Base-by-base conservation (phyloP, 345 rosid species). In the Hypericum perforatum region DNA sequence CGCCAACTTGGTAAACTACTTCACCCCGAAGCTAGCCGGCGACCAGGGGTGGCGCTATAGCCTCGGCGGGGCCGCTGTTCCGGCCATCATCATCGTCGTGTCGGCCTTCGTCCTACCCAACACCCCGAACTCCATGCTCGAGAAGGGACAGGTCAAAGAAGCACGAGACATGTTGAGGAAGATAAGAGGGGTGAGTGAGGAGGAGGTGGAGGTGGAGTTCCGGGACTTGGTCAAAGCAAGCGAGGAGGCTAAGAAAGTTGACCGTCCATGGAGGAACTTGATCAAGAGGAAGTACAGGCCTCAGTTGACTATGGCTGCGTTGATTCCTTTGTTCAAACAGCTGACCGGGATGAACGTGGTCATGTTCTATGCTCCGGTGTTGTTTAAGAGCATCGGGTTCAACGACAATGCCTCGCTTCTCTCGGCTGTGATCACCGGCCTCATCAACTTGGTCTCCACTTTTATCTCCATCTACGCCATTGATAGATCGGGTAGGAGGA, bases 301-400 rank as follows among this genome's bases (percentile, higher is more conserved):
- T 3, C 82, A 63, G 7, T 65, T 74, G 7, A 61, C 71, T 6
- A 77, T 77, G 0, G 72, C 66, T n/a, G 55, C 74, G 13, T 8
- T 65, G 47, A 39, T 77, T 54, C 76, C 64, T 49, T 39, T 73
- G 7, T 73, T 70, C 60, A 74, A 70, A 60, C 78, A 77, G 16
- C 69, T 73, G 42, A 68, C 82, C 0, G 82, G 76, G 5, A 71
- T 74, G 64, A 71, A 77, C 38, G 82, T 71, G 37, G 70, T 77
- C 16, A 77, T 77, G 82, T 74, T 71, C 52, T 77, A 82, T 0
- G 74, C 89, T 5, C 94, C 89, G 0, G 78, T 79, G n/a, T 52
- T 85, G 39, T 85, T 85, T 66, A 81, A 82, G 50, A 85, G 85
- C 0, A 69, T 82, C 49, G 94, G 89, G 0, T 85, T 82, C 41